These are phyloP conservation scores for Lipomyces japonicus DNA, from an alignment of 805 yeast genomes.

Conservation along the genomic window DNA sequence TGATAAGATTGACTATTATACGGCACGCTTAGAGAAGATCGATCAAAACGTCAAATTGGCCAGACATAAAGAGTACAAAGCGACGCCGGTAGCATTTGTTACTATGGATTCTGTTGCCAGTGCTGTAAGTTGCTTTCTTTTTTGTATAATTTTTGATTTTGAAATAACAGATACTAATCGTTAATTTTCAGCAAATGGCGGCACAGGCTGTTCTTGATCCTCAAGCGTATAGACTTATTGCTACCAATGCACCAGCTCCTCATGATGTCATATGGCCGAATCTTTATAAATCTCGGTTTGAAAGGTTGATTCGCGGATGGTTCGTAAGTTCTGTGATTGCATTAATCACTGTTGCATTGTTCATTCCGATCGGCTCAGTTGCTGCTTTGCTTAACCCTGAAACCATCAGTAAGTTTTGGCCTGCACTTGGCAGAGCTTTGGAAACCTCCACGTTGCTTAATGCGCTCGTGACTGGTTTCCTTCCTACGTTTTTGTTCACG, in stretches of 20 bases:
- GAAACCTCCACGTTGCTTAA: constrained; percentile 66
- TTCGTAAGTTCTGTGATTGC: constrained; percentile 65
- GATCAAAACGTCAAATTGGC: constrained; percentile 69
- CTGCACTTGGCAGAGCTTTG: constrained; percentile 67
- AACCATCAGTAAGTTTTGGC: constrained; percentile 77
- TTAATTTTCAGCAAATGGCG: constrained; percentile 75
- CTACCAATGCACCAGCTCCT: constrained; percentile 90
- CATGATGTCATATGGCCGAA: constrained; percentile 93
- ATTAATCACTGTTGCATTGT: constrained; percentile 63
- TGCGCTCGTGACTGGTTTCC: constrained; percentile 75
- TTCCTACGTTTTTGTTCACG: constrained; percentile 90
- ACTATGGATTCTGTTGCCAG: constrained; percentile 94
- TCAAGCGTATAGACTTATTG: constrained; percentile 73
- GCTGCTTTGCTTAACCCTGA: constrained; percentile 78
- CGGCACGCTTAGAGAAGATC: constrained; percentile 60
- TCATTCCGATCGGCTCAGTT: constrained; percentile 78
- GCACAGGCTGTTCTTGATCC: constrained; percentile 96
- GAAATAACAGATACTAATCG: no score
- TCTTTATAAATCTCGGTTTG: constrained; percentile 71
- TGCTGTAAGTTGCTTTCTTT: constrained; percentile 42
- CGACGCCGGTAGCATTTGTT: constrained; percentile 87
- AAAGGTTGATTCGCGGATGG: constrained; percentile 62
- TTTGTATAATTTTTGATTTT: no score
- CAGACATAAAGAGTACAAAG: constrained; percentile 64
- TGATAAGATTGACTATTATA: constrained; percentile 77